Evolutionary conservation across 1,139 yeast genomes (phyloP).

Genomic region (Pneumocystis jirovecii): DNA sequence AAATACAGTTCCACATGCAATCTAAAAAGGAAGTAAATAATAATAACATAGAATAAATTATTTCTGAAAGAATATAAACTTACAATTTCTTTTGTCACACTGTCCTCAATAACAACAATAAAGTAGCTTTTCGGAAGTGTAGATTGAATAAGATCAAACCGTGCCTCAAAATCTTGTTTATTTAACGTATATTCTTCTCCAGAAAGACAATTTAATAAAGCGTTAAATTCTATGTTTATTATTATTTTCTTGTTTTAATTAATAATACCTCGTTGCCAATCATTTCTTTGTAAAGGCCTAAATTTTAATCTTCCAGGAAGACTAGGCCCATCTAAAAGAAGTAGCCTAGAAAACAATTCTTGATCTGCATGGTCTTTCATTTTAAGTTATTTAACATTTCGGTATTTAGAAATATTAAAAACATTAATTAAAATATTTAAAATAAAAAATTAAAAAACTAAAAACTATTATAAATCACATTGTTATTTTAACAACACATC

Average conservation of each 20-base stretch:
- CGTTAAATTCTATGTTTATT: not conserved
- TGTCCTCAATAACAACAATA: not conserved
- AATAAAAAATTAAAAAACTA: not conserved
- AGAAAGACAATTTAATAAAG: not conserved
- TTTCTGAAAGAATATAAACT: not conserved
- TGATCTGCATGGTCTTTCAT: not conserved
- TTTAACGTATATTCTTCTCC: not conserved
- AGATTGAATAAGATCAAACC: not conserved
- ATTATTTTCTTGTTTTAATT: not conserved
- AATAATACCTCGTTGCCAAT: not conserved
- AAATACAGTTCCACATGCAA: constrained; percentile 22
- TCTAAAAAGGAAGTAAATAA: not conserved
- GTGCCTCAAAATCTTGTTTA: not conserved
- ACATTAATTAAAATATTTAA: not conserved
- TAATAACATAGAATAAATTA: not conserved
- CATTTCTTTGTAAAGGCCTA: not conserved
- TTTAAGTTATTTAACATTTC: not conserved
- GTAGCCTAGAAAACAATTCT: not conserved
- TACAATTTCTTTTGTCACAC: not conserved
- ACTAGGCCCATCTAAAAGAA: not conserved
- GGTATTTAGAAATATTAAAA: not conserved
- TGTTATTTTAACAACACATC: not conserved
- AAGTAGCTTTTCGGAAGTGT: not conserved
- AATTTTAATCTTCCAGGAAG: not conserved
- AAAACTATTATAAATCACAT: too few species aligned